Base-by-base conservation (phyloP, 129 eudicot genomes). In the Tagetes erecta region DNA sequence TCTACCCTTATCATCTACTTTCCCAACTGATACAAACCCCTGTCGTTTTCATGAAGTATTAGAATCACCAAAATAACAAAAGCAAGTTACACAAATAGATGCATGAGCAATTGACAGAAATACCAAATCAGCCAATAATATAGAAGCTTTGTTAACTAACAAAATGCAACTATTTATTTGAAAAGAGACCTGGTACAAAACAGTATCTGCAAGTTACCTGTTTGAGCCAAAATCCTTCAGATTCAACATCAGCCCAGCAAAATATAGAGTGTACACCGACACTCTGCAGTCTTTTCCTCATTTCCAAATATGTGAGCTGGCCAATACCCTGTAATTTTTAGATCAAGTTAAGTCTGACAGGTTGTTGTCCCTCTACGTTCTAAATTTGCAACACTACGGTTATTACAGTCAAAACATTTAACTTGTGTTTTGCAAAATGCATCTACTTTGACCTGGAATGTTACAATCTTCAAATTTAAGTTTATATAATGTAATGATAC, bases 161-260 rank as follows among this genome's bases (percentile, higher is more conserved):
- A 9, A 60, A 60, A 34, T 12, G 35, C 10, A 35, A 35, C 7
- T 10, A 0, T 60, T 60, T 35, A 5, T 36, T 12, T 36, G 67
- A 62, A 62, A 62, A 62, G 42, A 62, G 13, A 57, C 64, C 36
- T 30, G 65, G 65, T 59, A 59, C 44, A 36, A 7, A 7, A 37
- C 57, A 69, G 45, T 7, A 10, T 10, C 10, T 64, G n/a, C 8
- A 5, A 36, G 35, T 9, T 86, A 88, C 98, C 96, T 84, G 98
- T 57, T 88, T 93, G 52, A 83, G 75, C 98, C 98, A 90, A 88
- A 93, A 93, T 81, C 87, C 96, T 82, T 90, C 87, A 53, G 98
- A 93, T 75, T 84, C 92, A 64, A 75, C 72, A 82, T 93, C 98
- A 39, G 89, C 98, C 98, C 98, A 93, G 59, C 98, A 93, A 53